These are phyloP conservation scores for Umbelopsis ramanniana DNA, from an alignment of 192 early-diverging fungal genomes.

Conservation along the genomic window DNA sequence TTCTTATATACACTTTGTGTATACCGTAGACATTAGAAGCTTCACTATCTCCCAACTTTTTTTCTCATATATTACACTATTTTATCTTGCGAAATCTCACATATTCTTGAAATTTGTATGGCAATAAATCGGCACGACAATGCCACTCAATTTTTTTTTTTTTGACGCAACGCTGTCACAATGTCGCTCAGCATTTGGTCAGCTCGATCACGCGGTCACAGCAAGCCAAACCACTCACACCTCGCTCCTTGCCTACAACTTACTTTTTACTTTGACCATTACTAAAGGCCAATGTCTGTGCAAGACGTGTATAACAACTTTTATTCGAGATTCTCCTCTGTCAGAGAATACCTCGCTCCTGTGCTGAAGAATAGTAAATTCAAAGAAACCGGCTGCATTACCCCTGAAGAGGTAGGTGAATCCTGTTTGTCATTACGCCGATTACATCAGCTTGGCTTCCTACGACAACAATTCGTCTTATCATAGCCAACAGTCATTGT, in stretches of 20 bases:
- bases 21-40: background rate
- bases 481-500: no score
- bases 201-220: conserved; percentile 19
- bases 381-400: conserved; percentile 93
- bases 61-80: no score
- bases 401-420: conserved; percentile 86
- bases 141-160: no score
- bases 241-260: no score
- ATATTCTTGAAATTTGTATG: background rate
- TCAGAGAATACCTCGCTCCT: conserved; percentile 89
- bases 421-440: background rate
- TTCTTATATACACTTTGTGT: background rate
- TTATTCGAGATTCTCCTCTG: conserved; percentile 41
- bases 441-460: no score
- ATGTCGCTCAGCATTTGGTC: background rate
- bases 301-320: conserved; percentile 46
- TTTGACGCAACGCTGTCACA: conserved; percentile 4
- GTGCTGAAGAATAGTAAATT: conserved; percentile 95
- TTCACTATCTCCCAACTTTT: background rate
- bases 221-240: background rate
- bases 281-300: conserved; percentile 30
- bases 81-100: no score
- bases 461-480: no score
- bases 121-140: background rate
- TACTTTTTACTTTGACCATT: background rate